Conservation (phyloP, 2,329 filamentous ascomycete species). For the Fusarium sp. region DNA sequence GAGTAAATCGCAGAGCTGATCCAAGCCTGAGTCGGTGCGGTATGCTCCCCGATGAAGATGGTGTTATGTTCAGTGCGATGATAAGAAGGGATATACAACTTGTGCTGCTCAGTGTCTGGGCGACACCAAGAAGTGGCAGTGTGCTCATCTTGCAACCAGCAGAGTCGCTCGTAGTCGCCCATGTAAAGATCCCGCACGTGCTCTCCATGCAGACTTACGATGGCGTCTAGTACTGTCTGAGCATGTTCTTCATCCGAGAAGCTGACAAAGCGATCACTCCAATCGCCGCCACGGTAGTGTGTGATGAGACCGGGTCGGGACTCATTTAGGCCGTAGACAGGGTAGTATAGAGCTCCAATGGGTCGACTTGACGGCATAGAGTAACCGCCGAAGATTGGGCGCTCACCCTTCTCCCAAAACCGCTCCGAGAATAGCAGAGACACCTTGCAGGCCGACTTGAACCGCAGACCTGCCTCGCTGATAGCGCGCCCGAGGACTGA, state of each 20-base stretch:
- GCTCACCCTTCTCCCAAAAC: conserved; percentile 68
- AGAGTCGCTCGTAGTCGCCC: conserved; percentile 21
- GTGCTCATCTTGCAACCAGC: conserved; percentile 28
- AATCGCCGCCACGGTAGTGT: conserved; percentile 66
- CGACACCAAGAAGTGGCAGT: conserved; percentile 67
- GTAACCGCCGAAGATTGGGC: conserved; percentile 76
- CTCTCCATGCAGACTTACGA: conserved; percentile 23
- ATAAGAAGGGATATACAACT: conserved; percentile 80
- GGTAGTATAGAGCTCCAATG: conserved; percentile 76
- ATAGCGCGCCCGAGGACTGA: conserved; percentile 19
- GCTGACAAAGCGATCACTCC: conserved; percentile 13
- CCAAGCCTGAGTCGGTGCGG: conserved; percentile 80
- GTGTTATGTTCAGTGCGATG: conserved; percentile 77
- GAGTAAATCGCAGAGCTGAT: conserved; percentile 78
- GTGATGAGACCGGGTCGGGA: conserved; percentile 74
- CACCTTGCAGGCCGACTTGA: conserved; percentile 60
- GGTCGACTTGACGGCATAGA: conserved; percentile 70
- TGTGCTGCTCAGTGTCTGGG: conserved; percentile 75
- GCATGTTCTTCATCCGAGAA: conserved; percentile 54
- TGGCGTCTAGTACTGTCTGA: conserved; percentile 16
- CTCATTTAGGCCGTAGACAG: conserved; percentile 76
- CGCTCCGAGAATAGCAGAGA: conserved; percentile 69
- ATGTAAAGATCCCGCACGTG: conserved; percentile 8
- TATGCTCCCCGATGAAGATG: conserved; percentile 80
- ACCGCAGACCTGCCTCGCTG: conserved; percentile 23